phyloP scores from a whole-genome alignment of 345 rosid species.

The Toxicodendron radicans region DNA sequence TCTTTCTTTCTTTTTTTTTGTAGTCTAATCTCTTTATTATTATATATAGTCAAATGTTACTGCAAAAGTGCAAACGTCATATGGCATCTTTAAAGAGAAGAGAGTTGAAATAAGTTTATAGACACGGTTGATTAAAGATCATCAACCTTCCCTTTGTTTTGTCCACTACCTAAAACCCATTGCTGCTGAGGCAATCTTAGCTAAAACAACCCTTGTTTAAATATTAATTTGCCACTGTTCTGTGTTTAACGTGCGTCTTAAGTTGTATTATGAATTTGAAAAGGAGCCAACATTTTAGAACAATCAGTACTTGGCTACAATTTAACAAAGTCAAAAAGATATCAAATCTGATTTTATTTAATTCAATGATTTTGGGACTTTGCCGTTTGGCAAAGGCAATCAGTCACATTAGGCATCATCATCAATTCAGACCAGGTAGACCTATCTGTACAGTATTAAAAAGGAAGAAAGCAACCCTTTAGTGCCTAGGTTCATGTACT shows the following conservation, averaged over 20 bases:
- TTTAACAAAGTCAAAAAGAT: too few species aligned
- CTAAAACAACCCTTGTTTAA: not conserved
- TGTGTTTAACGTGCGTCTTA: not conserved
- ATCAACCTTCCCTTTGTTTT: conserved; percentile 14
- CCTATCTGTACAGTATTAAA: not conserved
- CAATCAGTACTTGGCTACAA: too few species aligned
- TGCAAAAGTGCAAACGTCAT: conserved; percentile 17
- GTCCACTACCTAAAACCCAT: not conserved
- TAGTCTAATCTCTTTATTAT: conserved; percentile 19
- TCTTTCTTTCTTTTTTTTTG: not conserved
- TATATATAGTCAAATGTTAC: conserved; percentile 31
- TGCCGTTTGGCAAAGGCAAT: not conserved
- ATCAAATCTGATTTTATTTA: too few species aligned
- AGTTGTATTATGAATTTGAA: not conserved
- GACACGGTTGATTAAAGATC: conserved; percentile 19
- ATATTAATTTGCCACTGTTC: not conserved
- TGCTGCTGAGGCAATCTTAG: not conserved
- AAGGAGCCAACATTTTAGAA: not conserved
- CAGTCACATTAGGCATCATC: not conserved
- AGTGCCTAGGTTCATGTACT: not conserved
- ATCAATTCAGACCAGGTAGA: conserved; percentile 2
- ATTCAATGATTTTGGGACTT: too few species aligned
- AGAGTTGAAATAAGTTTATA: conserved; percentile 2
- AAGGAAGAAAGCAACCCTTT: not conserved
- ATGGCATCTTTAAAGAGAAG: not conserved